Evolutionary conservation across 805 yeast genomes (phyloP).

Genomic region (Komagataella mondaviorum): DNA sequence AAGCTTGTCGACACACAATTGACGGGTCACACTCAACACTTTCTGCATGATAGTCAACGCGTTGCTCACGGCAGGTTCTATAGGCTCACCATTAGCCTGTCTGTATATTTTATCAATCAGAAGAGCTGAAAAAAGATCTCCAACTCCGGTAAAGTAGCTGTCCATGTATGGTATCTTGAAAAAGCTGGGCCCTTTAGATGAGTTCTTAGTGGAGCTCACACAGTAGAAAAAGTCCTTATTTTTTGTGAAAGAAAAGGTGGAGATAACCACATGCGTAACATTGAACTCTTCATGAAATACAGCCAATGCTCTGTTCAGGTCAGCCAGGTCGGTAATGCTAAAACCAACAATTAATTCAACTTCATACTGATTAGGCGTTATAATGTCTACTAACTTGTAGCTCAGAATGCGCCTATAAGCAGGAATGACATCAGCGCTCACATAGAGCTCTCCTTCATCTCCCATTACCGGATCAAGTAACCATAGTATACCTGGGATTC

Average conservation of each 20-base stretch:
- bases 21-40: constrained; percentile 35
- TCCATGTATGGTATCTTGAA: constrained; percentile 50
- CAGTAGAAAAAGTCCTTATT: constrained; percentile 2
- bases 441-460: constrained; percentile 61
- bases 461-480: constrained; percentile 74
- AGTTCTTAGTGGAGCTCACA: not conserved
- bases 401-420: constrained; percentile 34
- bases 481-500: constrained; percentile 28
- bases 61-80: constrained; percentile 1
- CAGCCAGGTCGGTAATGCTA: constrained; percentile 23
- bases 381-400: constrained; percentile 42
- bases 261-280: constrained; percentile 51
- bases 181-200: constrained; percentile 7
- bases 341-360: constrained; percentile 48
- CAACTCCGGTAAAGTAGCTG: constrained; percentile 90
- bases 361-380: constrained; percentile 90
- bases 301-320: constrained; percentile 31
- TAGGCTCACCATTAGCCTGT: constrained; percentile 3
- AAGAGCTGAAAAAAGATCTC: constrained; percentile 79
- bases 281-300: constrained; percentile 31
- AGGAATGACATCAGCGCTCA: constrained; percentile 44
- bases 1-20: constrained; percentile 19
- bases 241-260: constrained; percentile 30
- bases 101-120: constrained; percentile 46
- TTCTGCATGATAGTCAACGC: constrained; percentile 30